Evolutionary conservation across 1,284 basidiomycete species (phyloP).

Genomic region (Malassezia equina): DNA sequence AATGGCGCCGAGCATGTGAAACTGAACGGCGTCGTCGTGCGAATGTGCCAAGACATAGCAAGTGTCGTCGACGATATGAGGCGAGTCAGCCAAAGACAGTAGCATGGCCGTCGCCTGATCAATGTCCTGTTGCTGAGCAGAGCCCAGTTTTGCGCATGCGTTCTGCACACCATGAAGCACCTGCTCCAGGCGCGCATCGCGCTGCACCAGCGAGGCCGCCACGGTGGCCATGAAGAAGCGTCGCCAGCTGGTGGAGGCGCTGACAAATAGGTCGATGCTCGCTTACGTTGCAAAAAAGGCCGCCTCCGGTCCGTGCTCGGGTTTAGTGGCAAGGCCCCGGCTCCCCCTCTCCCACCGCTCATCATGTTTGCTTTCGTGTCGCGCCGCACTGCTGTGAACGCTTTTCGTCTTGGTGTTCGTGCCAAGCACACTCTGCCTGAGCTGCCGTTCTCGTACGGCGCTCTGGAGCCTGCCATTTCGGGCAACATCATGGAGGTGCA

Average conservation of each 20-base stretch:
- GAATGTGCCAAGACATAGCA: neutral
- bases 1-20: constrained; percentile 15
- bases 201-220: constrained; percentile 1
- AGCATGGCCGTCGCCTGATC: neutral
- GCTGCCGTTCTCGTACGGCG: constrained; percentile 43
- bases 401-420: constrained; percentile 19
- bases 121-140: neutral
- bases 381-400: constrained; percentile 12
- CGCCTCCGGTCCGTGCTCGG: neutral
- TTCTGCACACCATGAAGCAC: neutral
- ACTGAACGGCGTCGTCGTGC: neutral
- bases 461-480: constrained; percentile 44
- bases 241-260: neutral
- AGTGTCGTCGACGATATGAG: neutral
- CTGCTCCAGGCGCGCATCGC: neutral
- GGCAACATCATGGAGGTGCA: constrained; percentile 47
- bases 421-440: constrained; percentile 47
- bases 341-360: neutral
- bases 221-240: neutral
- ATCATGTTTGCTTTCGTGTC: constrained; percentile 15
- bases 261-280: neutral
- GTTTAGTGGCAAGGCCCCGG: too few species aligned
- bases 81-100: neutral
- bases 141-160: neutral
- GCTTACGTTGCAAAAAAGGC: neutral